Conservation (phyloP, 179 eudicot genomes). For the Carnegiea gigantea region DNA sequence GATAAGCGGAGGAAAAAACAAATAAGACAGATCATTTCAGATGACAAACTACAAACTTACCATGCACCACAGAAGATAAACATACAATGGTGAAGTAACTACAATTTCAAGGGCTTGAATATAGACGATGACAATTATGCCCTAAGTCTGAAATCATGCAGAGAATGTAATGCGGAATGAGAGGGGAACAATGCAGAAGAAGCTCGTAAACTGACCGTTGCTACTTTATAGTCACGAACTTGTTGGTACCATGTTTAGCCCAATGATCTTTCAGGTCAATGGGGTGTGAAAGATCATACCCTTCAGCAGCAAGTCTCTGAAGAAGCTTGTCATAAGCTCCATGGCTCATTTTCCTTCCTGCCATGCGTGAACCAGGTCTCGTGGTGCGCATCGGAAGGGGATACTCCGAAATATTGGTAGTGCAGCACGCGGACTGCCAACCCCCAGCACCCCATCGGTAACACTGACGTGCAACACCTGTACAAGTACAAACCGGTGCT, state of each 20-base stretch:
- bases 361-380: conserved; percentile 49
- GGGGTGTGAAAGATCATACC: conserved; percentile 51
- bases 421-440: conserved; percentile 81
- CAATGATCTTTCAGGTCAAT: conserved; percentile 67
- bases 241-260: conserved; percentile 75
- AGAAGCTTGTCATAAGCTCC: conserved; percentile 64
- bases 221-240: conserved; percentile 58
- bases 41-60: neutral
- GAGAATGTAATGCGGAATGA: neutral
- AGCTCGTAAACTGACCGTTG: neutral
- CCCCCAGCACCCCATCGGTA: conserved; percentile 65
- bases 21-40: neutral
- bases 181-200: neutral
- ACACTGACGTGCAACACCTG: conserved; percentile 59
- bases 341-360: conserved; percentile 69
- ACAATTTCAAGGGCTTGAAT: conserved; percentile 23
- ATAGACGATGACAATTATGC: conserved; percentile 17
- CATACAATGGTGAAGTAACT: conserved; percentile 11
- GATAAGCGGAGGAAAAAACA: neutral
- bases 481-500: conserved; percentile 63
- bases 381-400: conserved; percentile 59
- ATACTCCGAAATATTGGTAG: conserved; percentile 52
- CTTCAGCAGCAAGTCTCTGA: conserved; percentile 50
- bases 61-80: neutral
- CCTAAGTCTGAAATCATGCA: conserved; percentile 12